phyloP scores from a whole-genome alignment of 352 stramenopile species.

The Globisporangium yorkense region DNA sequence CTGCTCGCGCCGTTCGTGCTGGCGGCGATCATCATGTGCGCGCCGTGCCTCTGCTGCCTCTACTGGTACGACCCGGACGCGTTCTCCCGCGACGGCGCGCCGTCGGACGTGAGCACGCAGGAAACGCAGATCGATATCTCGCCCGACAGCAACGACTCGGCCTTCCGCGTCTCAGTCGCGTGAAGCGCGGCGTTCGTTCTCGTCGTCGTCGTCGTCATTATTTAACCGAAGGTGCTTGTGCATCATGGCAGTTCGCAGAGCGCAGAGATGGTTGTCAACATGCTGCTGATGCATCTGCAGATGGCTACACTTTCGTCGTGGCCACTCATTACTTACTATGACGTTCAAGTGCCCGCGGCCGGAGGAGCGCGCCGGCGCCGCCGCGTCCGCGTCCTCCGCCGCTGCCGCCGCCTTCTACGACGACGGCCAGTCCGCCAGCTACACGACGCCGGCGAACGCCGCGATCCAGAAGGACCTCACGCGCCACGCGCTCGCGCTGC shows the following conservation, averaged over 20 bases:
- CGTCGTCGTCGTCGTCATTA: no score
- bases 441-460: conserved; percentile 63
- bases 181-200: neutral
- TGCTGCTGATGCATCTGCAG: no score
- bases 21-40: conserved; percentile 16
- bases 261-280: no score
- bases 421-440: conserved; percentile 45
- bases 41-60: conserved; percentile 12
- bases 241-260: no score
- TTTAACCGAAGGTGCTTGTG: no score
- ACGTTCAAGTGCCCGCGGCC: conserved; percentile 43
- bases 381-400: conserved; percentile 2
- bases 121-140: conserved; percentile 10
- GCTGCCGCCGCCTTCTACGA: conserved; percentile 45
- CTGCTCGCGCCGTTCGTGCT: conserved; percentile 40
- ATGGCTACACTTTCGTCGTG: no score
- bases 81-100: conserved; percentile 1
- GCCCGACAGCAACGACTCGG: conserved; percentile 10
- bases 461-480: conserved; percentile 69
- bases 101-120: conserved; percentile 10
- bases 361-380: conserved; percentile 35
- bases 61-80: conserved; percentile 11
- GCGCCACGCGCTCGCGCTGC: conserved; percentile 52
- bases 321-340: conserved; percentile 21
- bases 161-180: conserved; percentile 7